Evolutionary conservation across 179 eudicot genomes (phyloP).

Genomic region (Silene noctiflora): DNA sequence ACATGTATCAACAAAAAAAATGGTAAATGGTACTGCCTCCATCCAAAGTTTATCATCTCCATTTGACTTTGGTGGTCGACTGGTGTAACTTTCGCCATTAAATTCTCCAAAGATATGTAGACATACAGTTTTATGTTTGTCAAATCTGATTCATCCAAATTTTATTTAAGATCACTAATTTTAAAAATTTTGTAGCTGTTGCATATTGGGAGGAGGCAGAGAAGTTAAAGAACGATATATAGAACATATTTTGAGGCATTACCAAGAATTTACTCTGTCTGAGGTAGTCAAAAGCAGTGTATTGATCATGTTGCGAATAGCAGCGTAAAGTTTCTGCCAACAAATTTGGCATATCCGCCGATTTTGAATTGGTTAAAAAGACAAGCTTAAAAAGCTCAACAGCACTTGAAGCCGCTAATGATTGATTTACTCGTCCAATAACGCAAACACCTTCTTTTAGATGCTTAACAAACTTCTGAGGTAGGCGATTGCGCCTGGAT

Average conservation of each 20-base stretch:
- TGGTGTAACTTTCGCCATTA: conserved; percentile 3
- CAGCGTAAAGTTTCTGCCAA: conserved; percentile 81
- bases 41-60: neutral
- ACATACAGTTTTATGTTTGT: neutral
- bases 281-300: conserved; percentile 87
- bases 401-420: conserved; percentile 84
- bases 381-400: conserved; percentile 89
- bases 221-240: neutral
- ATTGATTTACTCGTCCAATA: conserved; percentile 43
- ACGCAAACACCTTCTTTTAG: conserved; percentile 41
- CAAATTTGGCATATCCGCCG: conserved; percentile 64
- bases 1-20: neutral
- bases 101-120: neutral
- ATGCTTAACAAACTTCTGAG: conserved; percentile 59
- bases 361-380: conserved; percentile 65
- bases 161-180: neutral
- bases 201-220: neutral
- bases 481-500: conserved; percentile 48
- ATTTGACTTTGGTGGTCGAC: neutral
- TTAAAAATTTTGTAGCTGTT: neutral
- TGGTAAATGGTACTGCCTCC: neutral
- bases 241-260: conserved; percentile 23
- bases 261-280: conserved; percentile 86
- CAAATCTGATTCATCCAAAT: neutral
- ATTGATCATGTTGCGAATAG: conserved; percentile 89